Conservation (phyloP, 108 stramenopile genomes). For the Epipyxis sp. region DNA sequence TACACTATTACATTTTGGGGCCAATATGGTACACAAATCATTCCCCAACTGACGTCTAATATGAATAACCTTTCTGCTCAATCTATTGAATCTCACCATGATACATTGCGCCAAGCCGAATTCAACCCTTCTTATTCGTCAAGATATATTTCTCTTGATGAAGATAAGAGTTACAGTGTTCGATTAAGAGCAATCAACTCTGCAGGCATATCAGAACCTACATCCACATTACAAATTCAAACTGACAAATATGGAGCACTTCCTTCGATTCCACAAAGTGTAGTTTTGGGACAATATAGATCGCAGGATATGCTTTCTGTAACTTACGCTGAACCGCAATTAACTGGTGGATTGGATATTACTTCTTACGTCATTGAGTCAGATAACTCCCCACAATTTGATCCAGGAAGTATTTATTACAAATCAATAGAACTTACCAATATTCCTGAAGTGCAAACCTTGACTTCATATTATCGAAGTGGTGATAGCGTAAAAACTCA, state of each 20-base stretch:
- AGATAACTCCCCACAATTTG: constrained; percentile 62
- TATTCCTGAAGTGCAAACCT: constrained; percentile 68
- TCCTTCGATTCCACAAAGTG: constrained; percentile 48
- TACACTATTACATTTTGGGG: constrained; percentile 54
- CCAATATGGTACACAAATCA: background rate
- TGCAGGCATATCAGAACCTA: background rate
- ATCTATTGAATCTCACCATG: background rate
- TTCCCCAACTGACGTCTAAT: constrained; percentile 13
- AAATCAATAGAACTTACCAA: constrained; percentile 58
- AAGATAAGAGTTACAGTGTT: constrained; percentile 27
- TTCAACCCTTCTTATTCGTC: constrained; percentile 4
- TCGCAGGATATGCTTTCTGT: constrained; percentile 41
- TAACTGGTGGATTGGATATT: constrained; percentile 65
- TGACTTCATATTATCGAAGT: constrained; percentile 54
- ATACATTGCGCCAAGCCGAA: constrained; percentile 32
- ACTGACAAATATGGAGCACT: constrained; percentile 38
- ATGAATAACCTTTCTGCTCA: background rate
- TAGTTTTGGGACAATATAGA: constrained; percentile 53
- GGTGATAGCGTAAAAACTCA: constrained; percentile 49
- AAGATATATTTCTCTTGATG: constrained; percentile 32
- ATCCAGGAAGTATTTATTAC: constrained; percentile 51
- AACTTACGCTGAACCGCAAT: constrained; percentile 55
- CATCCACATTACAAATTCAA: background rate
- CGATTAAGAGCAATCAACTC: background rate
- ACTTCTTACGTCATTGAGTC: constrained; percentile 69